These are phyloP conservation scores for Zychaea mexicana DNA, from an alignment of 371 early-diverging fungal genomes.

Conservation along the genomic window DNA sequence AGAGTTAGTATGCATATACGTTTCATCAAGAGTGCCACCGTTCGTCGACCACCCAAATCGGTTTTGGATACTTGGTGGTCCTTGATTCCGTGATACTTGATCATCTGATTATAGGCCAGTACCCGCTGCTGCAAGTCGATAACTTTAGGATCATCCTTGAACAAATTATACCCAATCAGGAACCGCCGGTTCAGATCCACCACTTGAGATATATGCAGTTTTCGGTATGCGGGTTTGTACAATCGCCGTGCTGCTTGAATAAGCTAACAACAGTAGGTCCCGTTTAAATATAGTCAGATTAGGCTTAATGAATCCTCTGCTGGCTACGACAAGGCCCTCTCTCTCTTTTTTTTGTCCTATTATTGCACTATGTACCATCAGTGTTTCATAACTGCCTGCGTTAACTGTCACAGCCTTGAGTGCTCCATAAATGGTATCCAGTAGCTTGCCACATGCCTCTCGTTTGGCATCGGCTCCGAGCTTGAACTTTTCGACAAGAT, in stretches of 20 bases:
- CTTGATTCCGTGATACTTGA: constrained; percentile 89
- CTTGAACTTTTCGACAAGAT: constrained; percentile 79
- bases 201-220: constrained; percentile 80
- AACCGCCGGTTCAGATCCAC: constrained; percentile 92
- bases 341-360: background rate
- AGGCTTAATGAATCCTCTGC: background rate
- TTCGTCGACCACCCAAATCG: constrained; percentile 66
- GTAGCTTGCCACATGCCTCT: constrained; percentile 69
- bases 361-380: constrained; percentile 60
- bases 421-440: constrained; percentile 71
- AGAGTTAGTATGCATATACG: constrained; percentile 69
- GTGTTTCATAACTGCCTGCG: constrained; percentile 85
- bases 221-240: constrained; percentile 85
- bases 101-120: constrained; percentile 82
- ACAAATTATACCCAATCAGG: constrained; percentile 83
- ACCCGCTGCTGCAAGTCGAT: constrained; percentile 73
- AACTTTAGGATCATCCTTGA: constrained; percentile 83
- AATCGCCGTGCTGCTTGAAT: constrained; percentile 94
- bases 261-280: constrained; percentile 44
- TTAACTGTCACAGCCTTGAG: constrained; percentile 87
- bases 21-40: constrained; percentile 70
- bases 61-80: constrained; percentile 96
- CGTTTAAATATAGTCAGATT: background rate
- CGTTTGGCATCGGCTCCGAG: constrained; percentile 80
- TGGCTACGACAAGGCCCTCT: too few species aligned